Evolutionary conservation across 805 yeast species (phyloP).

Genomic region (Nakazawaea ambrosiae): DNA sequence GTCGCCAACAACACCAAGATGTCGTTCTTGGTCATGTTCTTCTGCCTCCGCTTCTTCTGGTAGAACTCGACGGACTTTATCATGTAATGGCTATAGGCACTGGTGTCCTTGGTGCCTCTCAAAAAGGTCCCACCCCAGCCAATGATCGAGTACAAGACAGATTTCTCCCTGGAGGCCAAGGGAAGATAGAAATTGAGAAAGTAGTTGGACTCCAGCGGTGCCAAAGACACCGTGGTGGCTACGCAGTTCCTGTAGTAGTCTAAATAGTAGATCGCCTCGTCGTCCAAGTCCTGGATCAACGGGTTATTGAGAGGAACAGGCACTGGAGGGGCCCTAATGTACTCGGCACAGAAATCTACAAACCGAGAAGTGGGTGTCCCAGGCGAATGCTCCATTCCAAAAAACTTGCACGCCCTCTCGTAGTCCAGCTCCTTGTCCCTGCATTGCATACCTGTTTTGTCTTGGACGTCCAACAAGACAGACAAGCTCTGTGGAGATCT

Average conservation of each 20-base stretch:
- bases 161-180: slow-evolving; percentile 41
- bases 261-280: slow-evolving; percentile 34
- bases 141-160: slow-evolving; percentile 43
- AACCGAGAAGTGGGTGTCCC: too few relatives aligned
- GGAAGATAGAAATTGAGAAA: slow-evolving; percentile 45
- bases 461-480: too few relatives aligned
- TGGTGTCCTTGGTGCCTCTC: slow-evolving; percentile 22
- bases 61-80: slow-evolving; percentile 16
- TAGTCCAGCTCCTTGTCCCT: too few relatives aligned
- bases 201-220: slow-evolving; percentile 38
- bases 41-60: slow-evolving; percentile 16
- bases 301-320: slow-evolving; percentile 18
- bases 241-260: slow-evolving; percentile 44
- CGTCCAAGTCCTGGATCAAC: slow-evolving; percentile 28
- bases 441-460: too few relatives aligned
- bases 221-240: slow-evolving; percentile 39
- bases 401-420: too few relatives aligned
- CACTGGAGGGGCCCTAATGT: not conserved
- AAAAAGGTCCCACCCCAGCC: slow-evolving; percentile 53
- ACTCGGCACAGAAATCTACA: too few relatives aligned
- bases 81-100: slow-evolving; percentile 18
- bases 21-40: slow-evolving; percentile 16
- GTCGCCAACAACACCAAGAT: slow-evolving; percentile 21
- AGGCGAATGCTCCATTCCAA: too few relatives aligned
- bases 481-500: too few relatives aligned